Evolutionary conservation across 1,284 basidiomycete genomes (phyloP).

Genomic region (Pterulicium gracile): DNA sequence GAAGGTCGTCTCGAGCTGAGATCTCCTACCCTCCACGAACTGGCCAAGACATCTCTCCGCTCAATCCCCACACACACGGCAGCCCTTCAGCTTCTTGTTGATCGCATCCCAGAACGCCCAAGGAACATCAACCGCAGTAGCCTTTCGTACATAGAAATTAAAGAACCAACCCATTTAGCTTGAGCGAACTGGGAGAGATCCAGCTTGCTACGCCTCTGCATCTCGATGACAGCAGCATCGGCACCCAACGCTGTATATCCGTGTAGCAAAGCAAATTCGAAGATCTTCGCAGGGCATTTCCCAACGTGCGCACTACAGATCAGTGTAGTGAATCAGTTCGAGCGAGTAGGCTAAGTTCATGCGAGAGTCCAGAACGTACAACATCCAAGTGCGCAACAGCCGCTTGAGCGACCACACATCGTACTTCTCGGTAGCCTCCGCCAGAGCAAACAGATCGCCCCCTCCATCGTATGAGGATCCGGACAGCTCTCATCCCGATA

Average conservation of each 20-base stretch:
- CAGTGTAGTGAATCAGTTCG: background rate
- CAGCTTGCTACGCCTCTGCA: too few species aligned
- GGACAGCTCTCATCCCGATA: background rate
- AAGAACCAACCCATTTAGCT: too few species aligned
- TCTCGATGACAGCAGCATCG: background rate
- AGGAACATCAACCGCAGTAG: too few species aligned
- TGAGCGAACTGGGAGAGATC: too few species aligned
- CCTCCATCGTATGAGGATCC: background rate
- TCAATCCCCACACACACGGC: too few species aligned
- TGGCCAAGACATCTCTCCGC: too few species aligned
- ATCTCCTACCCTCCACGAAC: too few species aligned
- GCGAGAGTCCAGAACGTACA: background rate
- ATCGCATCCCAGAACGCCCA: too few species aligned
- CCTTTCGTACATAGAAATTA: too few species aligned
- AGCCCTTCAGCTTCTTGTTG: too few species aligned
- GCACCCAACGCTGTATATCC: background rate
- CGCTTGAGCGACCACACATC: background rate
- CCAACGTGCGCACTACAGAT: background rate
- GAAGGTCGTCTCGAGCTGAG: too few species aligned
- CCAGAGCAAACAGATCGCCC: background rate
- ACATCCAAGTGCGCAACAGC: background rate
- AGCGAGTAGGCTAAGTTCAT: background rate
- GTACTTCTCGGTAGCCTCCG: background rate
- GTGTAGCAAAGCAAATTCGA: background rate
- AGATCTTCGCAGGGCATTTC: background rate